Evolutionary conservation across 768 basidiomycete genomes (phyloP).

Genomic region (Dioszegia crocea): DNA sequence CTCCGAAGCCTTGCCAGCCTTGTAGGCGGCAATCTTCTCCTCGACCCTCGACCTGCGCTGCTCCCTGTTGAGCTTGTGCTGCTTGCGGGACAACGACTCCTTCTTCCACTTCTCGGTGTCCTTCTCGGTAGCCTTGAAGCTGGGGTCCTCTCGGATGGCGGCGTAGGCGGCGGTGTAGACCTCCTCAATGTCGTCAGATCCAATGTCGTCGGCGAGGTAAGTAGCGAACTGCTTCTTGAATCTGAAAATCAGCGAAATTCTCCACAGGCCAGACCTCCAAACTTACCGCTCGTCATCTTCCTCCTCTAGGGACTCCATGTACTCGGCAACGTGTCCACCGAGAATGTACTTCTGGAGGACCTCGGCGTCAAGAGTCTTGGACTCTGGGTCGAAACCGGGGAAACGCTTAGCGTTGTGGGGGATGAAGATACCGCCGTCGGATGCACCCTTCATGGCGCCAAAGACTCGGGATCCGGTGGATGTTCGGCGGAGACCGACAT

Average conservation of each 20-base stretch:
- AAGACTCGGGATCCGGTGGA: slow-evolving; percentile 97
- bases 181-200: slow-evolving; percentile 95
- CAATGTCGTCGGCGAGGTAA: slow-evolving; percentile 91
- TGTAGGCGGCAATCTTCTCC: slow-evolving; percentile 84
- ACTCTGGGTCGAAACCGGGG: slow-evolving; percentile 92
- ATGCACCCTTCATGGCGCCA: slow-evolving; percentile 97
- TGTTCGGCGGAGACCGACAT: slow-evolving; percentile 95
- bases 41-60: slow-evolving; percentile 77
- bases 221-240: slow-evolving; percentile 97
- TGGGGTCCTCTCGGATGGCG: slow-evolving; percentile 91
- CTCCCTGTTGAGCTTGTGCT: slow-evolving; percentile 64
- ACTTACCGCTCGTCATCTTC: slow-evolving; percentile 86
- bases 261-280: too few species aligned
- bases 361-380: slow-evolving; percentile 89
- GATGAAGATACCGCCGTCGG: slow-evolving; percentile 94
- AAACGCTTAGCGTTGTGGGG: slow-evolving; percentile 97
- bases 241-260: slow-evolving; percentile 50
- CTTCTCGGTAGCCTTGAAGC: slow-evolving; percentile 85
- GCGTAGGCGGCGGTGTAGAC: slow-evolving; percentile 88
- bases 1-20: slow-evolving; percentile 55
- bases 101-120: slow-evolving; percentile 79
- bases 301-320: slow-evolving; percentile 99
- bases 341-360: slow-evolving; percentile 95
- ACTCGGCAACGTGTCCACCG: slow-evolving; percentile 96
- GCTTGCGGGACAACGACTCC: slow-evolving; percentile 70